Percentiles rank a stretch among this genome's conserved stretches.
These are phyloP conservation scores for Xylariaceae sp. DNA, from an alignment of 2,329 filamentous ascomycete species.

Conservation along the genomic window DNA sequence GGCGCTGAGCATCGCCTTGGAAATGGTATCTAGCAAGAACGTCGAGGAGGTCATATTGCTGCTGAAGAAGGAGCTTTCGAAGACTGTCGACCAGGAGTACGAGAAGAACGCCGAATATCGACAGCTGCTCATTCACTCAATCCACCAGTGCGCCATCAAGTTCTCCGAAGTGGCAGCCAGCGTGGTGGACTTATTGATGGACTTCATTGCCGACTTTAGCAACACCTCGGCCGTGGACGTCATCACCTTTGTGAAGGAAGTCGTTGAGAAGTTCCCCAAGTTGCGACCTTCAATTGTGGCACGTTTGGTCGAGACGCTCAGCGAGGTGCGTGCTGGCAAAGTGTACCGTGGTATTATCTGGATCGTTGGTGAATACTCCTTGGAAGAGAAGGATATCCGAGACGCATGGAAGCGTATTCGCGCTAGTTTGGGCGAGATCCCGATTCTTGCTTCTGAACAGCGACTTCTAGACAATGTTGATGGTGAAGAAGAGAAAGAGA, in stretches of 20 bases:
- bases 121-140: slow-evolving; percentile 91
- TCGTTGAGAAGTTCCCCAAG: slow-evolving; percentile 95
- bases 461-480: slow-evolving; percentile 83
- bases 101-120: slow-evolving; percentile 97
- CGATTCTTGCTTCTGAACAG: slow-evolving; percentile 92
- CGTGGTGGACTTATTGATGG: slow-evolving; percentile 95
- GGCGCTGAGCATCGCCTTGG: slow-evolving; percentile 81
- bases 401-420: slow-evolving; percentile 97
- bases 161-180: slow-evolving; percentile 97
- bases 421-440: slow-evolving; percentile 90
- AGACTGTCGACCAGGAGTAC: slow-evolving; percentile 97
- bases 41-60: slow-evolving; percentile 95
- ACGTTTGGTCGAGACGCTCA: slow-evolving; percentile 82
- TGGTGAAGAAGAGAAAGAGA: slow-evolving; percentile 55
- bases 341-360: slow-evolving; percentile 95
- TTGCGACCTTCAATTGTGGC: slow-evolving; percentile 83
- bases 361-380: slow-evolving; percentile 96
- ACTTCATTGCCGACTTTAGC: slow-evolving; percentile 98
- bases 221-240: slow-evolving; percentile 95
- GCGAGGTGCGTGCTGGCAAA: slow-evolving; percentile 92
- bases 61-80: slow-evolving; percentile 94
- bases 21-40: slow-evolving; percentile 99
- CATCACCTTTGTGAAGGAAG: slow-evolving; percentile 97
- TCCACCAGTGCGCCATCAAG: slow-evolving; percentile 97
- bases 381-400: slow-evolving; percentile 89